Base-by-base conservation (phyloP, 2,329 filamentous ascomycete genomes). In the Fusarium napiforme region DNA sequence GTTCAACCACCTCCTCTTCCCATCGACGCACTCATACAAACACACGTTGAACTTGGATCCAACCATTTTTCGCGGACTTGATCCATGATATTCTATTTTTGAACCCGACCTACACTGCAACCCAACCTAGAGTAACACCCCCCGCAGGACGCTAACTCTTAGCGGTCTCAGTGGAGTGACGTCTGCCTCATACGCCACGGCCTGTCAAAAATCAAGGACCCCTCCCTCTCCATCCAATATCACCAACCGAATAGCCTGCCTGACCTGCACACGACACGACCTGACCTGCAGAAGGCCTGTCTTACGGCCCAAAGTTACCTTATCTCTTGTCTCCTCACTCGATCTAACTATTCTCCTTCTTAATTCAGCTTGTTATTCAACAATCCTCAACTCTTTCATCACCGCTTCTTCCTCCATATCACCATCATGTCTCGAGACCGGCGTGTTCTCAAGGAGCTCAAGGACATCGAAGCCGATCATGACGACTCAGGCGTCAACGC, bases 401-500 rank as follows among this genome's bases (percentile, higher is more conserved):
- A 39, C 40, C 47, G 18, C 28, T 39, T 10, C 59, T 47, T 28
- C 18, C 30, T 34, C 42, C 16, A 53, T 14, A 77, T 87, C 86
- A 81, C 86, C 57, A 86, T 84, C 49, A 88, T 64, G 49, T 62
- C 67, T 45, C 52, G 86, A 70, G 84, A 87, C 64, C 86, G 90
- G 57, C 88, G 91, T 57, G 88, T 96, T 60, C 85, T 89, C 73
- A 96, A 95, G 83, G 93, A 96, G 87, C 87, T 96, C 63, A 84
- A 85, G 69, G 93, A 96, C 79, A 93, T 96, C 74, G 84, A 90
- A 56, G 86, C 86, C 69, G 96, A 99, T 87, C 84, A 80, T 69
- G 87, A 89, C 63, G 89, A 90, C 69, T 97, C 94, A 26, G 92
- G 93, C 69, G 93, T 98, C 78, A 87, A 87, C 36, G 93, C 93